A percentile compares a stretch with the other conserved stretches of the same genome.
Evolutionary conservation across 1,284 basidiomycete species (phyloP).

Genomic region (Rhodotorula glutinis): DNA sequence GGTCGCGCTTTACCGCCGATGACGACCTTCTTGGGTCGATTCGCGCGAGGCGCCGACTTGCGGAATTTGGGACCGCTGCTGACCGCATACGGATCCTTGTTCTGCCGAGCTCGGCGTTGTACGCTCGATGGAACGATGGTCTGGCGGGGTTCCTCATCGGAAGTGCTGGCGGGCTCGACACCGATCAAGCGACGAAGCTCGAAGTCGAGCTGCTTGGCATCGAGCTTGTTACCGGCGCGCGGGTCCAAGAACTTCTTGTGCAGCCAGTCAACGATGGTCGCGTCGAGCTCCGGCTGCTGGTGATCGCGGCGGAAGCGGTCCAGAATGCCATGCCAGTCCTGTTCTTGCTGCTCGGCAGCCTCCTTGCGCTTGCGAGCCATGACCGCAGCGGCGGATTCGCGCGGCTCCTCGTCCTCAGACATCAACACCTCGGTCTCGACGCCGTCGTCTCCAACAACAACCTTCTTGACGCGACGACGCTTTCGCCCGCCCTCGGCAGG

Average conservation of each 20-base stretch:
- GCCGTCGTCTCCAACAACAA: not conserved
- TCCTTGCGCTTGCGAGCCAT: conserved; percentile 50
- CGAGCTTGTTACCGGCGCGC: conserved; percentile 14
- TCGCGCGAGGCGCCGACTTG: not conserved
- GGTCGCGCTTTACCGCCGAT: not conserved
- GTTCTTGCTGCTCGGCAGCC: conserved; percentile 51
- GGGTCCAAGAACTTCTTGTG: conserved; percentile 25
- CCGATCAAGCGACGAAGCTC: conserved; percentile 31
- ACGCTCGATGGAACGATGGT: not conserved
- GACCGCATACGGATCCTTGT: conserved; percentile 1
- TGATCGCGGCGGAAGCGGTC: conserved; percentile 55
- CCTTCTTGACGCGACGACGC: not conserved
- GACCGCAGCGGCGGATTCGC: not conserved
- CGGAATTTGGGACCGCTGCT: conserved; percentile 12
- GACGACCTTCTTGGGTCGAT: not conserved
- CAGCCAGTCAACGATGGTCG: conserved; percentile 21
- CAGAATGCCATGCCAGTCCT: conserved; percentile 63
- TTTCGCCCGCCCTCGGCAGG: not conserved
- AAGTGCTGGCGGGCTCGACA: not conserved
- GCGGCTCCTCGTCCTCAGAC: not conserved
- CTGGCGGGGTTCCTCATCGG: not conserved
- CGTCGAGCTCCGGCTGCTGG: conserved; percentile 11
- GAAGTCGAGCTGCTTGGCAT: conserved; percentile 25
- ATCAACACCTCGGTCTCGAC: not conserved
- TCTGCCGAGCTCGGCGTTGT: conserved; percentile 5